Percentiles rank a stretch among this genome's conserved stretches.
These are phyloP conservation scores for Psilocybe azurescens DNA, from an alignment of 768 basidiomycete species.

Conservation along the genomic window DNA sequence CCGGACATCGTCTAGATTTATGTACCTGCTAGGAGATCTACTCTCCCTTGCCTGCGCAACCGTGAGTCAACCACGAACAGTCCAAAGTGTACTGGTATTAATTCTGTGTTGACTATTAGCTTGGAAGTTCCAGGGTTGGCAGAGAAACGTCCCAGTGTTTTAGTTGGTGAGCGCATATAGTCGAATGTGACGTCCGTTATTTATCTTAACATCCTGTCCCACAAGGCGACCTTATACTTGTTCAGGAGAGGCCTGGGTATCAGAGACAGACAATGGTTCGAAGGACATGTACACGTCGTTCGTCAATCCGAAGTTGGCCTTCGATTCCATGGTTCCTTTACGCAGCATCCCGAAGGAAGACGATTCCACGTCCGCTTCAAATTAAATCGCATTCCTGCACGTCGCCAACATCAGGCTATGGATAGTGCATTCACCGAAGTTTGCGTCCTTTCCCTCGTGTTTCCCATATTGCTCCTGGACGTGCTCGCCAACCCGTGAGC, in stretches of 20 bases:
- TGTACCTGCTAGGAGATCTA: too few species aligned
- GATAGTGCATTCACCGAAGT: conserved; percentile 47
- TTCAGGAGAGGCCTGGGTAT: conserved; percentile 43
- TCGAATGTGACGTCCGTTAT: conserved; percentile 45
- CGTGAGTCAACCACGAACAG: conserved; percentile 29
- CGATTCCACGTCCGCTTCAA: conserved; percentile 22
- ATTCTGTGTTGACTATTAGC: conserved; percentile 15
- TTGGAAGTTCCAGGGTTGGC: conserved; percentile 20
- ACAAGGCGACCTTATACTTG: conserved; percentile 59
- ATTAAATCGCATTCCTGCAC: conserved; percentile 58
- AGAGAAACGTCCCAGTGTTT: too few species aligned
- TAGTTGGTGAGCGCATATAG: too few species aligned
- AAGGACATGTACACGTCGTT: conserved; percentile 62
- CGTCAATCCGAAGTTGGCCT: conserved; percentile 55
- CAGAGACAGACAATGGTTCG: conserved; percentile 52
- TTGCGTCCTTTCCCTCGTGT: conserved; percentile 55
- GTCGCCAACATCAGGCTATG: conserved; percentile 65
- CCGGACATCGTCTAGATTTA: too few species aligned
- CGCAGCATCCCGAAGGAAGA: too few species aligned
- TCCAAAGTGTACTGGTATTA: neutral
- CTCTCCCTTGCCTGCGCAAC: too few species aligned
- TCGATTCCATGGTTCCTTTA: conserved; percentile 38
- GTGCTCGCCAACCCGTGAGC: neutral
- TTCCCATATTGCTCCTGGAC: conserved; percentile 13
- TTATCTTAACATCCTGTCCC: neutral